These are phyloP conservation scores for Aspergillus latus DNA, from an alignment of 2,329 filamentous ascomycete genomes.

Conservation along the genomic window DNA sequence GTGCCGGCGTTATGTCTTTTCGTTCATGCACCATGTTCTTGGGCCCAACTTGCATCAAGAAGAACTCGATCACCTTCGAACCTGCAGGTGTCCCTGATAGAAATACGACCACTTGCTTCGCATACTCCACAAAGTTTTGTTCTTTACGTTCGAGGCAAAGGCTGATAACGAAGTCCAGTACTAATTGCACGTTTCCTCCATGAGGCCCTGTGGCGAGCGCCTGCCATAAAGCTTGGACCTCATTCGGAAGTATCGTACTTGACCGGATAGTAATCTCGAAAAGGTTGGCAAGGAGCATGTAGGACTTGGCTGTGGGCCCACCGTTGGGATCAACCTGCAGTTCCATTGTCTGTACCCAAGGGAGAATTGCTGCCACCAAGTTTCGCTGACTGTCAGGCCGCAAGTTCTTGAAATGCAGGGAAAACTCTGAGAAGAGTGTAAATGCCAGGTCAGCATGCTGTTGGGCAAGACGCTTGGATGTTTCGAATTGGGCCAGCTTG, in stretches of 20 bases:
- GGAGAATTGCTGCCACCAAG: constrained; percentile 88
- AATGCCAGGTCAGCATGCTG: constrained; percentile 89
- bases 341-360: constrained; percentile 95
- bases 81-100: constrained; percentile 82
- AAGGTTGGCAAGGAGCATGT: constrained; percentile 90
- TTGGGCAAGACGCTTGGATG: constrained; percentile 83
- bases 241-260: constrained; percentile 84
- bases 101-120: constrained; percentile 97
- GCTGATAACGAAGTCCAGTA: constrained; percentile 94
- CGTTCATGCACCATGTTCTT: constrained; percentile 96
- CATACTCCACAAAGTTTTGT: constrained; percentile 97
- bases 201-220: constrained; percentile 90
- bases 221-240: constrained; percentile 97
- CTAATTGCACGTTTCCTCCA: constrained; percentile 87
- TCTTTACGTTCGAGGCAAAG: constrained; percentile 90
- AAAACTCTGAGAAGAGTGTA: constrained; percentile 93
- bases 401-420: constrained; percentile 85
- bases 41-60: constrained; percentile 85
- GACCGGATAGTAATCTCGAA: constrained; percentile 96
- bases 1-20: constrained; percentile 63
- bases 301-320: constrained; percentile 84
- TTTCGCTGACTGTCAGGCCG: constrained; percentile 83
- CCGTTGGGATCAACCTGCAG: constrained; percentile 89
- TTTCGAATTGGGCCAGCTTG: constrained; percentile 95
- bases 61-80: constrained; percentile 89